A percentile compares a stretch with the other conserved stretches of the same genome.
These are phyloP conservation scores for Blastosporella zonata DNA, from an alignment of 1,284 basidiomycete species.

Conservation along the genomic window DNA sequence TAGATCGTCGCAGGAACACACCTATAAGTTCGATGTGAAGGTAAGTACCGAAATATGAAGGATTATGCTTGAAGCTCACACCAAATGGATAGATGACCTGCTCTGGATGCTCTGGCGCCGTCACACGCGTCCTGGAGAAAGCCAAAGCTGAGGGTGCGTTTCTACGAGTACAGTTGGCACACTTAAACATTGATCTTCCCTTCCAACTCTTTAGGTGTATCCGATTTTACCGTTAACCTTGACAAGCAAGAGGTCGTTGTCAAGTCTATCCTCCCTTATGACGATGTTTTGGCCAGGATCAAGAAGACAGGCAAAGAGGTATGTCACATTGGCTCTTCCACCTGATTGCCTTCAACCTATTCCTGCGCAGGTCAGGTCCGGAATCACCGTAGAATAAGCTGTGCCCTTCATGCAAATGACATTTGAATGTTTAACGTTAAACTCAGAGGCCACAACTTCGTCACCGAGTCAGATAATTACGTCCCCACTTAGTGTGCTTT, in stretches of 20 bases:
- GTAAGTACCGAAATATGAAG: constrained; percentile 23
- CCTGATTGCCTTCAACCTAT: neutral
- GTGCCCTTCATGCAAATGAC: neutral
- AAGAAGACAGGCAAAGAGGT: constrained; percentile 83
- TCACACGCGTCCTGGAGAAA: constrained; percentile 70
- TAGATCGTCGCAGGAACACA: constrained; percentile 35
- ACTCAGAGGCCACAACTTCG: constrained; percentile 6
- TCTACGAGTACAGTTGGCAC: neutral
- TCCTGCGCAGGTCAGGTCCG: constrained; percentile 49
- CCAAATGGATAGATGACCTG: constrained; percentile 70
- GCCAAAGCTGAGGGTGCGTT: constrained; percentile 59
- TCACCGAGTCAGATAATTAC: too few relatives aligned
- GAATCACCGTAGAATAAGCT: constrained; percentile 42
- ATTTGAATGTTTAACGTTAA: too few relatives aligned
- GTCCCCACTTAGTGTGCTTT: too few relatives aligned
- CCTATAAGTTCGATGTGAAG: constrained; percentile 63
- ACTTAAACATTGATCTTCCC: neutral
- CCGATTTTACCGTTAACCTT: constrained; percentile 58
- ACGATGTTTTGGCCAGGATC: constrained; percentile 69
- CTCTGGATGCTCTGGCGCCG: constrained; percentile 77
- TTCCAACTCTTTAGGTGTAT: constrained; percentile 46
- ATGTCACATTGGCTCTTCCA: constrained; percentile 10
- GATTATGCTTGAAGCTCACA: neutral
- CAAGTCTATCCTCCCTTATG: constrained; percentile 59
- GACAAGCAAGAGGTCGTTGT: constrained; percentile 74